phyloP scores from a whole-genome alignment of 2,329 filamentous ascomycete species.

The Verruconis gallopava region DNA sequence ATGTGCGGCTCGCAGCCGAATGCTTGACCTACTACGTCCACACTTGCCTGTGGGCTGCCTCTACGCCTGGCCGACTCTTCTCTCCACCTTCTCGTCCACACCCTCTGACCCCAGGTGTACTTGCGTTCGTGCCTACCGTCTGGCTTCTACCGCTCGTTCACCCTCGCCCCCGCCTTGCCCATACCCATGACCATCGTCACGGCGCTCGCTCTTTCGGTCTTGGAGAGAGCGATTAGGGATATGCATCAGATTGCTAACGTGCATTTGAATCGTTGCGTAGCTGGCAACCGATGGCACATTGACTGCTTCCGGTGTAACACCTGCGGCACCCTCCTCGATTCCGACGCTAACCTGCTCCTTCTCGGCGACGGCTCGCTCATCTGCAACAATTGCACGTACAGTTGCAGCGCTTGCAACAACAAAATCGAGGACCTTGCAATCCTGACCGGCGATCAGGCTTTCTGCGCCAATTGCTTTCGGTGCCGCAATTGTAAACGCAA shows the following conservation, averaged over 20 bases:
- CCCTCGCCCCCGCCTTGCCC: too few relatives aligned
- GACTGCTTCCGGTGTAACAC: constrained; percentile 98
- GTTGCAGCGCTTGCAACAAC: constrained; percentile 89
- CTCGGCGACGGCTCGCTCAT: constrained; percentile 96
- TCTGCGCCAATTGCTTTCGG: constrained; percentile 92
- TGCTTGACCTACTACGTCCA: too few relatives aligned
- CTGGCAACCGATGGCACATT: constrained; percentile 95
- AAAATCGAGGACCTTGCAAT: constrained; percentile 99
- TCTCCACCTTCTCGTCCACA: too few relatives aligned
- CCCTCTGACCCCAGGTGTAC: too few relatives aligned
- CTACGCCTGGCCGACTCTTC: too few relatives aligned
- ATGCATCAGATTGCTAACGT: neutral
- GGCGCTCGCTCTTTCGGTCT: neutral
- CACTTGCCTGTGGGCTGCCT: too few relatives aligned
- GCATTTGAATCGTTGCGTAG: constrained; percentile 35
- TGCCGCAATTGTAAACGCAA: constrained; percentile 98
- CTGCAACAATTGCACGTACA: constrained; percentile 99
- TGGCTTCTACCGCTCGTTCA: too few relatives aligned
- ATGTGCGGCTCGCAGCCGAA: too few relatives aligned
- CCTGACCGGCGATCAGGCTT: constrained; percentile 92
- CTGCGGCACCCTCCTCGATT: constrained; percentile 90
- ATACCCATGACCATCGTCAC: neutral
- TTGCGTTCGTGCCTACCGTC: too few relatives aligned
- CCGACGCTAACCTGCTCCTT: constrained; percentile 90
- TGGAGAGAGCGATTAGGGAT: neutral